These are phyloP conservation scores for Hemileccinum rubropunctum DNA, from an alignment of 768 basidiomycete species.

Conservation along the genomic window DNA sequence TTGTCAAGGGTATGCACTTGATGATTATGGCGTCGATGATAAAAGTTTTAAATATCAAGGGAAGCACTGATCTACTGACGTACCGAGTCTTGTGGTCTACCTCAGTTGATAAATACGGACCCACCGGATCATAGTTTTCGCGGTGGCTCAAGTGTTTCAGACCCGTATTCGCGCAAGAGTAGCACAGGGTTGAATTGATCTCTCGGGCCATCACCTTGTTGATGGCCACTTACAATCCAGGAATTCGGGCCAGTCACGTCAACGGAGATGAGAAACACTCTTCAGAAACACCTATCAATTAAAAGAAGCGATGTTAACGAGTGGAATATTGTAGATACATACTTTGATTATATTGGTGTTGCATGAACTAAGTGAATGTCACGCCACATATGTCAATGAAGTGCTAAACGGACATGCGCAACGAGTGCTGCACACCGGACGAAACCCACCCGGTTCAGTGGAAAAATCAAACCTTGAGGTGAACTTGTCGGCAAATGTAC, in stretches of 20 bases:
- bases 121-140: not conserved
- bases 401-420: conserved; percentile 1
- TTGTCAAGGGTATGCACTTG: conserved; percentile 2
- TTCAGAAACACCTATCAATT: conserved; percentile 11
- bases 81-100: not conserved
- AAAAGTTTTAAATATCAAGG: conserved; percentile 1
- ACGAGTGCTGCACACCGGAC: conserved; percentile 3
- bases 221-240: not conserved
- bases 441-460: not conserved
- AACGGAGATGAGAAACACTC: conserved; percentile 23
- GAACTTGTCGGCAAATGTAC: conserved; percentile 1
- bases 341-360: conserved; percentile 6
- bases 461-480: conserved; percentile 16
- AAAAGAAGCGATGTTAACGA: conserved; percentile 13
- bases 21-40: conserved; percentile 11
- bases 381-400: conserved; percentile 18
- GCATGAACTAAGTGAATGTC: conserved; percentile 1
- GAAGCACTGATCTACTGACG: conserved; percentile 1
- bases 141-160: not conserved
- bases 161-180: not conserved
- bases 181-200: not conserved
- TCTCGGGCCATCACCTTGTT: not conserved
- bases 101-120: not conserved
- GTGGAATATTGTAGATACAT: conserved; percentile 7
- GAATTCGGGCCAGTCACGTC: not conserved